phyloP scores from a whole-genome alignment of 306 rosid genomes.

The Quercus gilva region DNA sequence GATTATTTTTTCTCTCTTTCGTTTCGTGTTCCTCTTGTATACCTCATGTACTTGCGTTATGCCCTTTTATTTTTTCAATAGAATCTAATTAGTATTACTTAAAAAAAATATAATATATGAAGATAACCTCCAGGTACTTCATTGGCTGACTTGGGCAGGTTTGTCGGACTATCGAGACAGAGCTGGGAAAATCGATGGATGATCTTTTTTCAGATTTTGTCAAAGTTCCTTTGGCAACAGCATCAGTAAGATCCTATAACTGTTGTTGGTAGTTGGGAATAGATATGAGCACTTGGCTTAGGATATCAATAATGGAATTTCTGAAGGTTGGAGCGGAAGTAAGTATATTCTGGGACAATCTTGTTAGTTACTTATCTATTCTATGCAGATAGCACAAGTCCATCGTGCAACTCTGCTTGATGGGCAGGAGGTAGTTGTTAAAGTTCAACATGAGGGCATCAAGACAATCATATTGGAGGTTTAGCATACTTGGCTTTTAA shows the following conservation, averaged over 20 bases:
- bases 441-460: constrained; percentile 92
- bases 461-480: constrained; percentile 90
- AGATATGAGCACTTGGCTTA: constrained; percentile 17
- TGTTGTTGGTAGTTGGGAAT: constrained; percentile 27
- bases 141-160: constrained; percentile 54
- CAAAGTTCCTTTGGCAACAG: constrained; percentile 86
- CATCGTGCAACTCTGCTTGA: constrained; percentile 88
- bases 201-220: constrained; percentile 73
- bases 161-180: constrained; percentile 61
- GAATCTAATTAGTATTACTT: too few species aligned
- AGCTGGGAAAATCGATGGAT: constrained; percentile 86
- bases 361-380: constrained; percentile 19
- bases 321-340: not conserved
- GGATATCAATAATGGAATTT: not conserved
- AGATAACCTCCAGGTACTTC: not conserved
- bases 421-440: constrained; percentile 90
- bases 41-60: too few species aligned
- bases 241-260: constrained; percentile 68
- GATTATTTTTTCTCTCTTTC: too few species aligned
- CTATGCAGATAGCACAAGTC: constrained; percentile 93
- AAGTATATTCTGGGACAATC: constrained; percentile 17
- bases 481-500: constrained; percentile 25
- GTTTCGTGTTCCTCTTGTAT: too few species aligned
- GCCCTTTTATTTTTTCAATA: too few species aligned
- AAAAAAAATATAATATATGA: not conserved